Percentiles rank a stretch among this genome's conserved stretches.
These are phyloP conservation scores for Eurotiales sp. DNA, from an alignment of 2,329 filamentous ascomycete genomes.

Conservation along the genomic window DNA sequence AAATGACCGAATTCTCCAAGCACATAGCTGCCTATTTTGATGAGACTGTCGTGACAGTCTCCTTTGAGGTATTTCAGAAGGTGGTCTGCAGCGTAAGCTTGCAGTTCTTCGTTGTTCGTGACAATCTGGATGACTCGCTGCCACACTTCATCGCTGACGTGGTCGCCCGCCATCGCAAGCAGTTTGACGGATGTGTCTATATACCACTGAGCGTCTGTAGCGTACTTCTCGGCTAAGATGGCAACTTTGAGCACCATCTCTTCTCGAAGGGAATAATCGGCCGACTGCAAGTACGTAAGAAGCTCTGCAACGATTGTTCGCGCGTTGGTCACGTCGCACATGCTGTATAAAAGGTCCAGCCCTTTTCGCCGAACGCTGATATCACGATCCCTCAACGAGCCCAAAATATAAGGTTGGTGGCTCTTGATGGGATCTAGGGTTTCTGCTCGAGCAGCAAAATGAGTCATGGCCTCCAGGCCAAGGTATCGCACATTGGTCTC, in stretches of 20 bases:
- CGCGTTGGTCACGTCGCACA: constrained; percentile 96
- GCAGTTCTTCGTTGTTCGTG: constrained; percentile 97
- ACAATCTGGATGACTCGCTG: constrained; percentile 98
- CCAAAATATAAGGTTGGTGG: constrained; percentile 93
- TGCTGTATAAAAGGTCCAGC: constrained; percentile 95
- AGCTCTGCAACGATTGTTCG: constrained; percentile 91
- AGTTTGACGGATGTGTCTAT: constrained; percentile 94
- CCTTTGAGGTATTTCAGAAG: constrained; percentile 88
- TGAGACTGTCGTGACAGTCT: constrained; percentile 92
- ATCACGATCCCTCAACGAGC: constrained; percentile 88
- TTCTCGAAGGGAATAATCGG: constrained; percentile 95
- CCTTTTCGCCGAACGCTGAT: constrained; percentile 97
- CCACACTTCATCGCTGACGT: constrained; percentile 99
- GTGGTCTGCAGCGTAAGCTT: constrained; percentile 93
- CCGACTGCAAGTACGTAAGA: constrained; percentile 88
- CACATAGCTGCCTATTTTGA: constrained; percentile 96
- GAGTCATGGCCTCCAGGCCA: constrained; percentile 95
- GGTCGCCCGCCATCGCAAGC: constrained; percentile 94
- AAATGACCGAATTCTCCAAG: constrained; percentile 96
- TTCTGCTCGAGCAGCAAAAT: constrained; percentile 88
- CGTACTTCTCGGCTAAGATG: constrained; percentile 97
- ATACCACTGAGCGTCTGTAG: constrained; percentile 98
- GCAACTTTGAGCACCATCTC: constrained; percentile 99
- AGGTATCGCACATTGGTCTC: constrained; percentile 98
- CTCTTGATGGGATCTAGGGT: constrained; percentile 97